Evolutionary conservation across 2,329 filamentous ascomycete species (phyloP), one percentile per base, ranked within the genome.

Genomic region (Fusarium hostae): DNA sequence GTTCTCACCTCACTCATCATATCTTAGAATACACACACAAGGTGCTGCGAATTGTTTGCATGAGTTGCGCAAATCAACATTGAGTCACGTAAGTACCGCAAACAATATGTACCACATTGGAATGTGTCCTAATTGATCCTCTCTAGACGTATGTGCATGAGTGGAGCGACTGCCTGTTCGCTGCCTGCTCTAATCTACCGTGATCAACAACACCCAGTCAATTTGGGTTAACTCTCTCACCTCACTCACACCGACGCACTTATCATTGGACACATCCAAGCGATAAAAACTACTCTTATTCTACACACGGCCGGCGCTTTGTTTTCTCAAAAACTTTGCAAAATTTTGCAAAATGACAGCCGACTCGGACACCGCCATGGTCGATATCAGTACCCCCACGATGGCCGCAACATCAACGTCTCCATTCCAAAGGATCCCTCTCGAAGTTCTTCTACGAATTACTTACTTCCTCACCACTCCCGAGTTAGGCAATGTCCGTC

Each of bases 381-480:
- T 40, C 16, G 61, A 63, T 20, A 68, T 32, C 51, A 50, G 43
- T 20, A 39, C 59, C 3, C 54, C 59, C 12, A 32, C 41, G 15
- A 13, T 35, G 18, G 37, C 54, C 1, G 47, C 56, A 20, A 34
- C 58, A 11, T 40, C 62, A 24, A 37, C 47, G 10, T 72, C 71
- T 56, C 75, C 74, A 35, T 73, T 82, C 28, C 73, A 77, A 11
- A 76, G 72, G n/a, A 73, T 90, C 4, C 90, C 90, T 0, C 79
- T 87, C 20, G 90, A 92, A 82, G 78, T 92, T 16, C 82, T 92
- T 4, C 78, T 88, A 18, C 83, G 85, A 22, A 86, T 92, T 68
- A 84, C 87, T 2, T 78, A 79, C 6, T 80, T 83, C 51, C 84
- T 92, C 22, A 81, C 82, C 0, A 92, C 90, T 0, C 59, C 78